Conservation (phyloP, 192 early-diverging fungal genomes). For the Polychytrium aggregatum region DNA sequence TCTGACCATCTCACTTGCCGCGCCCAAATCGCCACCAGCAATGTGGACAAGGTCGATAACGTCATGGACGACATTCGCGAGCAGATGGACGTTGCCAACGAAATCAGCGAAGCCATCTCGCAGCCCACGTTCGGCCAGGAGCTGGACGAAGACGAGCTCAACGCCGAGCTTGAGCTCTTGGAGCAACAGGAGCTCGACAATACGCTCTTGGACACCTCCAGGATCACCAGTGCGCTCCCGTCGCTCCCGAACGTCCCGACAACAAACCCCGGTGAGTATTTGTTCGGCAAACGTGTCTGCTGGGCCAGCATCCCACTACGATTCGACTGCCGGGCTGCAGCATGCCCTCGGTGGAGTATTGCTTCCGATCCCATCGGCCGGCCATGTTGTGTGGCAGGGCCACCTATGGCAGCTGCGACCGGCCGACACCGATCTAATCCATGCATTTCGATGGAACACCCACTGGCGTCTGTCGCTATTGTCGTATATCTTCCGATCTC, state of each 20-base stretch:
- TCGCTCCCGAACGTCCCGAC: conserved; percentile 55
- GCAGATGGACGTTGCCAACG: conserved; percentile 93
- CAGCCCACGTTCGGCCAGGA: conserved; percentile 79
- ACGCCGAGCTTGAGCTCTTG: conserved; percentile 78
- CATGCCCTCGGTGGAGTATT: too few relatives aligned
- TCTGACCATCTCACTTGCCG: background rate
- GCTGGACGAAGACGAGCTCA: conserved; percentile 87
- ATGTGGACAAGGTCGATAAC: conserved; percentile 89
- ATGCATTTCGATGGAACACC: too few relatives aligned
- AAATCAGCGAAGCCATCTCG: conserved; percentile 86
- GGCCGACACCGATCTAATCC: too few relatives aligned
- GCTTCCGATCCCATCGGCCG: background rate
- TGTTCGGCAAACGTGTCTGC: background rate
- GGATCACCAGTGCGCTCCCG: conserved; percentile 20
- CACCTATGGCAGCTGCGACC: too few relatives aligned
- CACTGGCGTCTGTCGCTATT: too few relatives aligned
- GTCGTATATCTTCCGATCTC: background rate
- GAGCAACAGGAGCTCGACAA: conserved; percentile 89
- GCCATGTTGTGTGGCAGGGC: background rate
- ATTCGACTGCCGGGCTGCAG: too few relatives aligned
- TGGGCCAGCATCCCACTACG: too few relatives aligned
- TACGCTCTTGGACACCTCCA: conserved; percentile 58
- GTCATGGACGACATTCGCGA: conserved; percentile 97
- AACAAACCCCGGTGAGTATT: conserved; percentile 48
- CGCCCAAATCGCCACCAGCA: conserved; percentile 41